Percentiles rank a stretch among this genome's conserved stretches.
Conservation (phyloP, 1,284 basidiomycete genomes). For the Tilletia walkeri region DNA sequence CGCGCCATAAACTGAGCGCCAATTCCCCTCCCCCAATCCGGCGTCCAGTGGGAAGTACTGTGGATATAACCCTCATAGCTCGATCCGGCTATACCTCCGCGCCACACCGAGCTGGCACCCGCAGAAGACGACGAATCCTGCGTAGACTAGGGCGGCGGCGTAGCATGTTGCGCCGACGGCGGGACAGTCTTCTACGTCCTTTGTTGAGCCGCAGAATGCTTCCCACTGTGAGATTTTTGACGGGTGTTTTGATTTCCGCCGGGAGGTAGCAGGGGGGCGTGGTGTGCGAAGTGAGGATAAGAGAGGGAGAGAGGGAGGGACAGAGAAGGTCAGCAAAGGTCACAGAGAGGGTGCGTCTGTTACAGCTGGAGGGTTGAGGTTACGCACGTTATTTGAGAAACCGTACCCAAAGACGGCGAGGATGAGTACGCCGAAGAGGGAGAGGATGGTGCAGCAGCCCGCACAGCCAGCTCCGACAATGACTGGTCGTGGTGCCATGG, state of each 20-base stretch:
- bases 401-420: conserved; percentile 56
- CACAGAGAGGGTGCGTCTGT: no score
- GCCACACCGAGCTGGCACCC: conserved; percentile 58
- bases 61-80: conserved; percentile 24
- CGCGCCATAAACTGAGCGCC: no score
- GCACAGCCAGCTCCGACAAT: conserved; percentile 40
- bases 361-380: no score
- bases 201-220: conserved; percentile 60
- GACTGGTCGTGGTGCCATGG: conserved; percentile 8
- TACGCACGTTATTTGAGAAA: background rate
- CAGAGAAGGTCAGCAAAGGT: no score
- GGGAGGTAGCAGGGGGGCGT: no score
- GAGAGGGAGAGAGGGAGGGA: background rate
- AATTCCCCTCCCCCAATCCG: no score
- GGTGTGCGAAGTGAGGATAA: conserved; percentile 24
- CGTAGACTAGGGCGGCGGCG: conserved; percentile 60
- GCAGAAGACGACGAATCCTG: conserved; percentile 60
- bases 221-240: conserved; percentile 50
- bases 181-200: conserved; percentile 59
- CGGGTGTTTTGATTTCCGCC: no score
- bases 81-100: conserved; percentile 48
- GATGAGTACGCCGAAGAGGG: conserved; percentile 61
- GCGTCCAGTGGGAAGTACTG: background rate
- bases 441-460: conserved; percentile 61
- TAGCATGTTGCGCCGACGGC: conserved; percentile 59